Evolutionary conservation across 805 yeast species (phyloP).

Genomic region (Nematodospora valgi): DNA sequence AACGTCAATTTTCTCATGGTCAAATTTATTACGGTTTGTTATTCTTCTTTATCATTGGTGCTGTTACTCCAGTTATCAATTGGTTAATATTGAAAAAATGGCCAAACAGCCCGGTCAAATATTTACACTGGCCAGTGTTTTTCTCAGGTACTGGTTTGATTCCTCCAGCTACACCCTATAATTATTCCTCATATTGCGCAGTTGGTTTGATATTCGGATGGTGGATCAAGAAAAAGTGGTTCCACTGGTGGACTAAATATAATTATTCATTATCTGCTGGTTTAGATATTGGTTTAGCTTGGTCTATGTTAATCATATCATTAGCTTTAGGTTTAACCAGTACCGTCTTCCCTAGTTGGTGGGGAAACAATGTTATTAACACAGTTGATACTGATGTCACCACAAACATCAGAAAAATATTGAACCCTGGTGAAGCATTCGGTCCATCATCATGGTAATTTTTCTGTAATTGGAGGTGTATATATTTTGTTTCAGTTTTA

Average conservation of each 20-base stretch:
- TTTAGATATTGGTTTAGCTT: constrained; percentile 43
- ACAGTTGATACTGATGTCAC: constrained; percentile 34
- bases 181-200: constrained; percentile 52
- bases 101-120: constrained; percentile 33
- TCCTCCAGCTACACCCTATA: constrained; percentile 75
- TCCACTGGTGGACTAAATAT: constrained; percentile 45
- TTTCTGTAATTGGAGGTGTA: not conserved
- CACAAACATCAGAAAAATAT: constrained; percentile 22
- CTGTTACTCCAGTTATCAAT: constrained; percentile 30
- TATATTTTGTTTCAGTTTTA: not conserved
- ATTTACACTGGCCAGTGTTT: constrained; percentile 39
- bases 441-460: constrained; percentile 47
- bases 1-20: constrained; percentile 18
- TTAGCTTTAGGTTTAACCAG: constrained; percentile 19
- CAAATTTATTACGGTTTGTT: constrained; percentile 27
- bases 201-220: constrained; percentile 31
- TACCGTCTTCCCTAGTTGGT: constrained; percentile 45
- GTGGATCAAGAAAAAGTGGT: constrained; percentile 37
- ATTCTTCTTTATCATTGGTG: constrained; percentile 39
- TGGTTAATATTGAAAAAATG: constrained; percentile 40
- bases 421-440: constrained; percentile 41
- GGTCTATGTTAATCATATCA: constrained; percentile 37
- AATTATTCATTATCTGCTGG: constrained; percentile 45
- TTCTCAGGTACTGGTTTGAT: constrained; percentile 52
- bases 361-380: constrained; percentile 57